phyloP scores from a whole-genome alignment of 176 grass and related monocot genomes.

The Hyparrhenia diplandra region DNA sequence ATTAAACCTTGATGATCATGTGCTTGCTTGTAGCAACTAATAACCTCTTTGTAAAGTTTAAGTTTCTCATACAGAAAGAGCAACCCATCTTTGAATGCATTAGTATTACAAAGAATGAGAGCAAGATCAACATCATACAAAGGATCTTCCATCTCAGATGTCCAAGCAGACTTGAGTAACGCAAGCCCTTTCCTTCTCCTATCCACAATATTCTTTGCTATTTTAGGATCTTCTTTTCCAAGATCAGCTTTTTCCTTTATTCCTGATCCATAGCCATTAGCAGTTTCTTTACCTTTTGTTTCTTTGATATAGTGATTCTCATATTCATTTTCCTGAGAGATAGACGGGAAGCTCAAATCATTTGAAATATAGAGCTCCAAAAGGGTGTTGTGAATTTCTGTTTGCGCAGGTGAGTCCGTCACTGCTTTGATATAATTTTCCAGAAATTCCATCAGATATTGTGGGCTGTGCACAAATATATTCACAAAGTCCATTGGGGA shows the following conservation, averaged over 20 bases:
- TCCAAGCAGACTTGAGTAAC: conserved; percentile 87
- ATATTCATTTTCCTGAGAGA: conserved; percentile 64
- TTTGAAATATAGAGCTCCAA: conserved; percentile 93
- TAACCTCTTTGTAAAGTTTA: conserved; percentile 95
- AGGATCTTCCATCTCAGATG: conserved; percentile 77
- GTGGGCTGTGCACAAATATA: conserved; percentile 86
- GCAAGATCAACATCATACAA: conserved; percentile 86
- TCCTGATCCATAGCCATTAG: conserved; percentile 38
- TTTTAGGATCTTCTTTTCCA: conserved; percentile 41
- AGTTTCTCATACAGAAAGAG: conserved; percentile 96
- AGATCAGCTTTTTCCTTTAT: conserved; percentile 37
- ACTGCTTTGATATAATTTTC: conserved; percentile 83
- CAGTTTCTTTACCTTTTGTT: conserved; percentile 45
- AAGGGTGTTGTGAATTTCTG: conserved; percentile 95
- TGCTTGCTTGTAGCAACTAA: conserved; percentile 92
- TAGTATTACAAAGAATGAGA: conserved; percentile 87
- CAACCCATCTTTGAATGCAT: too few relatives aligned
- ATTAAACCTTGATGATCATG: conserved; percentile 97
- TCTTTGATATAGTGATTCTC: conserved; percentile 47
- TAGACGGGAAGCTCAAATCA: conserved; percentile 69
- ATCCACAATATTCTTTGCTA: conserved; percentile 51
- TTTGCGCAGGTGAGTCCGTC: conserved; percentile 79
- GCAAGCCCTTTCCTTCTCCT: conserved; percentile 74
- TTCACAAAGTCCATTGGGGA: conserved; percentile 95
- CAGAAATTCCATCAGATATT: conserved; percentile 89